Percentiles rank a stretch among this genome's conserved stretches.
Evolutionary conservation across 345 rosid species (phyloP).

Genomic region (Gossypium mustelinum): DNA sequence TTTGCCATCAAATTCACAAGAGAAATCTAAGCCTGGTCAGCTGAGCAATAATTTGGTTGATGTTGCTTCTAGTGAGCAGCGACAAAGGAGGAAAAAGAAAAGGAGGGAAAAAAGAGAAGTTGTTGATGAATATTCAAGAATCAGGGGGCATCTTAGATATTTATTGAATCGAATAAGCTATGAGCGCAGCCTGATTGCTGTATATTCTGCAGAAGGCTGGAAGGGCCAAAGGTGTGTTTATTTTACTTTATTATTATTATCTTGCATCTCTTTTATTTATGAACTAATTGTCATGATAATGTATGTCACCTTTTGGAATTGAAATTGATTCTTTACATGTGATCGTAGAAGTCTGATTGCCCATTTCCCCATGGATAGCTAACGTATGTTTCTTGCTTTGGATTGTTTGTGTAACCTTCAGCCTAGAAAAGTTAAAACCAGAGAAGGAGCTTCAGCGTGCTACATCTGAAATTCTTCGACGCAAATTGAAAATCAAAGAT

Average conservation of each 20-base stretch:
- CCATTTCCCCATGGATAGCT: conserved; percentile 6
- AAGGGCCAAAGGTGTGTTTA: conserved; percentile 81
- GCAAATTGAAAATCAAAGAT: conserved; percentile 73
- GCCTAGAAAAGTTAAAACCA: conserved; percentile 86
- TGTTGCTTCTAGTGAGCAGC: conserved; percentile 29
- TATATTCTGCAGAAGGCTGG: conserved; percentile 96
- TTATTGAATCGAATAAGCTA: conserved; percentile 64
- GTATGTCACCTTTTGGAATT: background rate
- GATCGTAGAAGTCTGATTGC: background rate
- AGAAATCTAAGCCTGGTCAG: conserved; percentile 35
- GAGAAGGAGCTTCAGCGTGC: conserved; percentile 97
- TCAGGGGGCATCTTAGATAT: conserved; percentile 65
- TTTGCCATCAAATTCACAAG: conserved; percentile 38
- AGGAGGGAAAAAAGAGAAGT: conserved; percentile 20
- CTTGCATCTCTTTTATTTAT: background rate
- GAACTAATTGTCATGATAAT: background rate
- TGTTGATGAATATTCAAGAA: conserved; percentile 65
- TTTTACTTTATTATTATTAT: background rate
- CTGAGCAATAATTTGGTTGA: conserved; percentile 24
- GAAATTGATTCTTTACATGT: background rate
- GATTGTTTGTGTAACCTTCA: conserved; percentile 30
- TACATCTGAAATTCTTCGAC: conserved; percentile 48
- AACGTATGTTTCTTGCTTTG: conserved; percentile 2
- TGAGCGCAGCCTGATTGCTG: conserved; percentile 76
- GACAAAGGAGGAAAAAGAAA: conserved; percentile 33